phyloP scores from a whole-genome alignment of 2,329 filamentous ascomycete species.

The Chaetomium globosum region DNA sequence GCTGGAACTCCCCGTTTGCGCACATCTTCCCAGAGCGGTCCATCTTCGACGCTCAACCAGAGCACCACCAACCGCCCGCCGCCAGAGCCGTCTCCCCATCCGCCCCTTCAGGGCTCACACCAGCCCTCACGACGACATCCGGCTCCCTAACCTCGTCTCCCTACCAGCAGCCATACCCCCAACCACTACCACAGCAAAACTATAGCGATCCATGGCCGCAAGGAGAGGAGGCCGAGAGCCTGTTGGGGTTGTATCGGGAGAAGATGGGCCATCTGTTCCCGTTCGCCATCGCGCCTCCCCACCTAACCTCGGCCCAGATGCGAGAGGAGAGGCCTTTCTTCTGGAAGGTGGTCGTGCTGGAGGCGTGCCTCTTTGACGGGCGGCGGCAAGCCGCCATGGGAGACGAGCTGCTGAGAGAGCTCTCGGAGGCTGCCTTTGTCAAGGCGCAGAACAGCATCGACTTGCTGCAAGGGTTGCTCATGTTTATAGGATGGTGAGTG shows the following conservation, averaged over 20 bases:
- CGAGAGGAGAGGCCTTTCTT: constrained; percentile 48
- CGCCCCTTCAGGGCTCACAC: not conserved
- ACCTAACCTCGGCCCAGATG: constrained; percentile 45
- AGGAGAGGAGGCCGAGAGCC: constrained; percentile 45
- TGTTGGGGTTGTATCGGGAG: constrained; percentile 46
- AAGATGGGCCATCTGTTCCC: constrained; percentile 47
- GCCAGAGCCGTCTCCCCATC: not conserved
- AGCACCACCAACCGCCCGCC: constrained; percentile 3
- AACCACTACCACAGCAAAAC: constrained; percentile 20
- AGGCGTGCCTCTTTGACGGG: constrained; percentile 48
- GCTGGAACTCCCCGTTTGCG: constrained; percentile 37
- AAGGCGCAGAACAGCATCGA: constrained; percentile 51
- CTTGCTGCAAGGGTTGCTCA: constrained; percentile 51
- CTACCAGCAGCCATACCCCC: not conserved
- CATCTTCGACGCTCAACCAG: constrained; percentile 6
- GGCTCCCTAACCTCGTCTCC: not conserved
- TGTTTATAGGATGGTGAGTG: constrained; percentile 51
- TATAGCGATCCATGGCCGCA: constrained; percentile 46
- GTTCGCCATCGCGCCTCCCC: constrained; percentile 49
- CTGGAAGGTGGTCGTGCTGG: constrained; percentile 56
- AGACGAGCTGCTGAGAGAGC: constrained; percentile 48
- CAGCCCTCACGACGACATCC: not conserved
- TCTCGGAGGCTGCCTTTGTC: constrained; percentile 47
- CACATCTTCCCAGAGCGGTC: constrained; percentile 43
- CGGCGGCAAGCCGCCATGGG: constrained; percentile 50